Conservation (phyloP, 768 basidiomycete genomes). For the Mycena olivaceomarginata region DNA sequence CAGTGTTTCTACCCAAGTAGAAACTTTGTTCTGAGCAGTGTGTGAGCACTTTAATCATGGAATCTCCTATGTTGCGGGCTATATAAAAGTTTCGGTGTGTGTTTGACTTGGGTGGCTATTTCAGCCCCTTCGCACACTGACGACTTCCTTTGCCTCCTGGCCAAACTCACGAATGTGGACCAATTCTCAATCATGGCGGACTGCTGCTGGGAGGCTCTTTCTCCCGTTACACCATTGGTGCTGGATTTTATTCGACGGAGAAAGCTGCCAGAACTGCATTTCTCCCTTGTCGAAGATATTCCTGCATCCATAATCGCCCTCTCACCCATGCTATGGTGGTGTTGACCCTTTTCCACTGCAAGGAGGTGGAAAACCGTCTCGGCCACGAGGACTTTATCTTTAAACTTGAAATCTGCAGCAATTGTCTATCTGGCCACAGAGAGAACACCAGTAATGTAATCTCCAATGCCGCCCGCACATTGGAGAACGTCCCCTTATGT, state of each 20-base stretch:
- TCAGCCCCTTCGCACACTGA: background rate
- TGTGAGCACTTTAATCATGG: too few species aligned
- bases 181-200: background rate
- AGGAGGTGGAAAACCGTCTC: background rate
- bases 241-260: background rate
- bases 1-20: too few species aligned
- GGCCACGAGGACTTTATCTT: too few species aligned
- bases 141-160: background rate
- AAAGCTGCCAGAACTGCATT: background rate
- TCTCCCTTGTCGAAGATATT: background rate
- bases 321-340: background rate
- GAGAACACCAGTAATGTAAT: too few species aligned
- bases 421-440: too few species aligned
- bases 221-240: background rate
- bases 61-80: background rate
- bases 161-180: background rate
- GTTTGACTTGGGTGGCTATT: background rate
- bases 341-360: background rate
- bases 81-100: background rate
- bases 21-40: fast-evolving
- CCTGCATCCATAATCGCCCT: background rate
- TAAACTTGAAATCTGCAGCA: too few species aligned
- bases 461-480: too few species aligned
- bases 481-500: background rate
- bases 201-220: background rate